Evolutionary conservation across 768 basidiomycete genomes (phyloP).

Genomic region (Russula olivacea): DNA sequence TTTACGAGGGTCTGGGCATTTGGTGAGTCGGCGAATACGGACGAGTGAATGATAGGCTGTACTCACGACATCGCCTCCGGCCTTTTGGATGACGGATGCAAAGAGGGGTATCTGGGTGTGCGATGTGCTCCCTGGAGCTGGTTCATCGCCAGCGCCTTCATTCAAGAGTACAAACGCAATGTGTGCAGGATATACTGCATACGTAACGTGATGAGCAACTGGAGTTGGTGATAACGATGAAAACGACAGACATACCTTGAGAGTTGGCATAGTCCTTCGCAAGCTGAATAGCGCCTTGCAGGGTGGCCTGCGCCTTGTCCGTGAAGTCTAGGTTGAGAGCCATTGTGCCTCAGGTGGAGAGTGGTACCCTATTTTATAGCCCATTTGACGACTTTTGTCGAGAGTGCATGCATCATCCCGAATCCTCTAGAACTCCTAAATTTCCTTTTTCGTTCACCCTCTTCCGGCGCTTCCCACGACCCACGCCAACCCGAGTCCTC

Average conservation of each 20-base stretch:
- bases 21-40: neutral
- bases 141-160: conserved; percentile 43
- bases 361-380: neutral
- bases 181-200: conserved; percentile 73
- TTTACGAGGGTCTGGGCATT: conserved; percentile 47
- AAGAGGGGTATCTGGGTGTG: conserved; percentile 54
- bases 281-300: conserved; percentile 68
- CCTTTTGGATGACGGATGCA: conserved; percentile 67
- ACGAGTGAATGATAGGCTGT: neutral
- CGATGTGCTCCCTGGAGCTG: conserved; percentile 34
- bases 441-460: conserved; percentile 8
- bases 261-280: conserved; percentile 82
- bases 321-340: conserved; percentile 69
- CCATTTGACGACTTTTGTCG: neutral
- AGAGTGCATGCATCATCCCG: neutral
- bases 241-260: conserved; percentile 50
- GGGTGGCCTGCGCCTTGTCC: conserved; percentile 68
- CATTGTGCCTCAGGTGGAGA: conserved; percentile 33
- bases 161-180: conserved; percentile 76
- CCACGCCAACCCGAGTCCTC: neutral
- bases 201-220: neutral
- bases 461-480: neutral
- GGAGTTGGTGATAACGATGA: neutral
- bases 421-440: neutral
- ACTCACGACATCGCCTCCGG: conserved; percentile 80